Evolutionary conservation across 768 basidiomycete species (phyloP).

Genomic region (Rhodocollybia butyracea): DNA sequence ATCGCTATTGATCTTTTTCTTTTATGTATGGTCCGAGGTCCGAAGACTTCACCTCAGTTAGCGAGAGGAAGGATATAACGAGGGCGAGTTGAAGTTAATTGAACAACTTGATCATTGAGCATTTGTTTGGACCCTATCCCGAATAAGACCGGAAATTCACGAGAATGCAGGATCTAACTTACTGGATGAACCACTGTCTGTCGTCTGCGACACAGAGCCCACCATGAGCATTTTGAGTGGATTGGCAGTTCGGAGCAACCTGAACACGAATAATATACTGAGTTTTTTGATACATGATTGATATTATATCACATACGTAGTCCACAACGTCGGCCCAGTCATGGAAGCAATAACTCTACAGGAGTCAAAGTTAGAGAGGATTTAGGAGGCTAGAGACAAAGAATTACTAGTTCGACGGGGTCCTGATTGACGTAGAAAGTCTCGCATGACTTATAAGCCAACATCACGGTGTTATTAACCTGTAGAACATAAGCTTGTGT

Average conservation of each 20-base stretch:
- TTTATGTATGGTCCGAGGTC: no score
- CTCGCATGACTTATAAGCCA: constrained; percentile 40
- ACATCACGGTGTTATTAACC: constrained; percentile 34
- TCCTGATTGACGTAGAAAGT: constrained; percentile 51
- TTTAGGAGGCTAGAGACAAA: no score
- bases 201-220: constrained; percentile 45
- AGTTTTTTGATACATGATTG: constrained; percentile 22
- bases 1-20: no score
- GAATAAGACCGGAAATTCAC: neutral
- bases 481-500: neutral
- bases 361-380: constrained; percentile 44
- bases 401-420: no score
- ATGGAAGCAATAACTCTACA: neutral
- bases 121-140: neutral
- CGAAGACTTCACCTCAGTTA: no score
- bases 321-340: constrained; percentile 1
- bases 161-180: constrained; percentile 15
- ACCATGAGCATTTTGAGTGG: constrained; percentile 47
- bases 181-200: constrained; percentile 50
- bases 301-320: neutral
- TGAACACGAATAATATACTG: constrained; percentile 31
- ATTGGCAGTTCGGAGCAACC: constrained; percentile 41
- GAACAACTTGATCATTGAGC: no score
- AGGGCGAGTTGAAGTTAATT: no score
- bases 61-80: no score